Conservation (phyloP, 768 basidiomycete genomes). For the Suillus bovinus region DNA sequence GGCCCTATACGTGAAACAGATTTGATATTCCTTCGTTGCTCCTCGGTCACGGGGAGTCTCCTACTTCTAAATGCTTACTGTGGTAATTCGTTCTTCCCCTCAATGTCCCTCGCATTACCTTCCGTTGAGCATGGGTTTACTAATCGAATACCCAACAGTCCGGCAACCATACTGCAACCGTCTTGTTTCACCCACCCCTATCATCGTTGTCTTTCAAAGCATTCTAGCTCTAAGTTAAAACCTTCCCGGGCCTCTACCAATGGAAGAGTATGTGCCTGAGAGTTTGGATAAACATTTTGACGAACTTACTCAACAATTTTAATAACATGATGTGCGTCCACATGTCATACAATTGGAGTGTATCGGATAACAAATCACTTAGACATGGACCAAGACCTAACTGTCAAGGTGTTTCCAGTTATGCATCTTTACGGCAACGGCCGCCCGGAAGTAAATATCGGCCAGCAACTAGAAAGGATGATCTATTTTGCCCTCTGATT, state of each 20-base stretch:
- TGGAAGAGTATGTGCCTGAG: background rate
- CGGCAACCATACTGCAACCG: background rate
- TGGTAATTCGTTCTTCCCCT: background rate
- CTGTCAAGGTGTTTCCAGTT: background rate
- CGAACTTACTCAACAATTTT: background rate
- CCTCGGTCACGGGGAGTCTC: background rate
- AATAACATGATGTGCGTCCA: background rate
- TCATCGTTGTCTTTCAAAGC: background rate
- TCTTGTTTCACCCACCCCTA: background rate
- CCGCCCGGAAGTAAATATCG: background rate
- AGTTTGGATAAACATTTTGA: background rate
- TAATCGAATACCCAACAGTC: background rate
- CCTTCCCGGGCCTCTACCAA: background rate
- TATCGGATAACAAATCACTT: background rate
- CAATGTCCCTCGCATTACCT: background rate
- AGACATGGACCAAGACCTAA: background rate
- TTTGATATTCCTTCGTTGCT: background rate
- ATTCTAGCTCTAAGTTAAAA: background rate
- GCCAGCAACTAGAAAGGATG: background rate
- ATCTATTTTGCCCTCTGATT: background rate
- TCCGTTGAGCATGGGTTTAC: background rate
- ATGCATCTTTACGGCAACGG: background rate
- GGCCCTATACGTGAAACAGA: background rate
- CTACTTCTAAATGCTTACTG: background rate
- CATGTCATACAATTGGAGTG: background rate